A percentile compares a stretch with the other conserved stretches of the same genome.
phyloP scores from a whole-genome alignment of 306 rosid genomes.

The Sicyos edulis region DNA sequence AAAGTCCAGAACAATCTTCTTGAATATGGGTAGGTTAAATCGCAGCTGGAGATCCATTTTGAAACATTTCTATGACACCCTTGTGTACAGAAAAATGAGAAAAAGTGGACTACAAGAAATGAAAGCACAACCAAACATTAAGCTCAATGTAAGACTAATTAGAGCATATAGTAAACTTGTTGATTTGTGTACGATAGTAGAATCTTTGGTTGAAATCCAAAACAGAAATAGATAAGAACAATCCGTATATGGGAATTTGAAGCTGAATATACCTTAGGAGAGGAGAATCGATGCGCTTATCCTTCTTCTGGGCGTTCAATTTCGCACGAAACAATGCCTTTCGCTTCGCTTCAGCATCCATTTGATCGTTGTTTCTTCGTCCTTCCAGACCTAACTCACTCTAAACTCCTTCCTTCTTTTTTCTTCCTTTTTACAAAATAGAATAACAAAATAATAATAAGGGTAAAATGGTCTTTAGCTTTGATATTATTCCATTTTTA shows the following conservation, averaged over 20 bases:
- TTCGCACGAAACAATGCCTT: constrained; percentile 64
- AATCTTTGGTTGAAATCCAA: background rate
- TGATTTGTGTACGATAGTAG: background rate
- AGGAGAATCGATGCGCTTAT: constrained; percentile 74
- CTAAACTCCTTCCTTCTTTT: background rate
- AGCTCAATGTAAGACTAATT: background rate
- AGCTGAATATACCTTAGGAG: constrained; percentile 48
- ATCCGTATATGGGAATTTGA: background rate
- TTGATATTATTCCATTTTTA: too few species aligned
- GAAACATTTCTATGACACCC: background rate
- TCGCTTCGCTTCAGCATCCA: constrained; percentile 56
- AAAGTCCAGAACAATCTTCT: background rate
- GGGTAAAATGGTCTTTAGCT: too few species aligned
- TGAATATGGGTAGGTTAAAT: background rate
- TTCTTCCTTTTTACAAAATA: too few species aligned
- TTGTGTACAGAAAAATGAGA: too few species aligned
- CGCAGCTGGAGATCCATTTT: background rate
- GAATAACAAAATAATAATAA: too few species aligned
- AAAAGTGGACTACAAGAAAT: too few species aligned
- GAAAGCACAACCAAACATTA: too few species aligned
- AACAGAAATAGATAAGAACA: background rate
- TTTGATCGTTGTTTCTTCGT: background rate
- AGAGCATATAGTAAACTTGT: background rate
- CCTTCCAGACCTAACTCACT: background rate
- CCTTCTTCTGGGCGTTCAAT: constrained; percentile 78